phyloP scores from a whole-genome alignment of 2,329 filamentous ascomycete genomes.

The Tolypocladium pustulatum region DNA sequence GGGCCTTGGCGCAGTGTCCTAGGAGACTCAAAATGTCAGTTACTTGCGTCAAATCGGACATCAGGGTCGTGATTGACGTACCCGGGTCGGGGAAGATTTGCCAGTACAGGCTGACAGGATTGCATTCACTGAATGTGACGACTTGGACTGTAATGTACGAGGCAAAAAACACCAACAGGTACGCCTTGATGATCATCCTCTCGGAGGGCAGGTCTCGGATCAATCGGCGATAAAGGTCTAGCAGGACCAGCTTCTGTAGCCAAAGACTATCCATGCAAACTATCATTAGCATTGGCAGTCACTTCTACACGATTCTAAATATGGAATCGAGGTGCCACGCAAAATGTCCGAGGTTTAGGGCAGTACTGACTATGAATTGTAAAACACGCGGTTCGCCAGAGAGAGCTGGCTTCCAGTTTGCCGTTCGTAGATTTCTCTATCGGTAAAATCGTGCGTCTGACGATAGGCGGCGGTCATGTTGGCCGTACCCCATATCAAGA shows the following conservation, averaged over 20 bases:
- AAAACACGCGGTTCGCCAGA: constrained; percentile 19
- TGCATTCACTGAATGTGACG: constrained; percentile 22
- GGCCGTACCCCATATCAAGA: constrained; percentile 24
- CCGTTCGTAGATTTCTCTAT: constrained; percentile 19
- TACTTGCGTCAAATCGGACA: too few relatives aligned
- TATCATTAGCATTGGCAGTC: neutral
- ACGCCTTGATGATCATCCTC: constrained; percentile 13
- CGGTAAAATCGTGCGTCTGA: constrained; percentile 13
- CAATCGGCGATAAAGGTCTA: constrained; percentile 15
- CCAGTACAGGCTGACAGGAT: constrained; percentile 45
- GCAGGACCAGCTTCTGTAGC: constrained; percentile 17
- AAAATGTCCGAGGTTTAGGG: neutral
- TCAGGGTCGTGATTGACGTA: too few relatives aligned
- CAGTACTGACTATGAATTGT: constrained; percentile 22
- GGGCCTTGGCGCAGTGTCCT: constrained; percentile 17
- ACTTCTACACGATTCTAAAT: too few relatives aligned
- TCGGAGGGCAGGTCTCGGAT: constrained; percentile 11
- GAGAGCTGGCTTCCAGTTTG: constrained; percentile 23
- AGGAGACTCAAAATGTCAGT: neutral
- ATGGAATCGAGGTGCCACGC: too few relatives aligned
- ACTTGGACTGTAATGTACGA: constrained; percentile 21
- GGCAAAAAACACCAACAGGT: constrained; percentile 15
- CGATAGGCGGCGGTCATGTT: constrained; percentile 17
- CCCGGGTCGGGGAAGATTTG: constrained; percentile 35
- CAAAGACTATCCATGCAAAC: constrained; percentile 10